These are phyloP conservation scores for Mortierella hygrophila DNA, from an alignment of 192 early-diverging fungal species.

Conservation along the genomic window DNA sequence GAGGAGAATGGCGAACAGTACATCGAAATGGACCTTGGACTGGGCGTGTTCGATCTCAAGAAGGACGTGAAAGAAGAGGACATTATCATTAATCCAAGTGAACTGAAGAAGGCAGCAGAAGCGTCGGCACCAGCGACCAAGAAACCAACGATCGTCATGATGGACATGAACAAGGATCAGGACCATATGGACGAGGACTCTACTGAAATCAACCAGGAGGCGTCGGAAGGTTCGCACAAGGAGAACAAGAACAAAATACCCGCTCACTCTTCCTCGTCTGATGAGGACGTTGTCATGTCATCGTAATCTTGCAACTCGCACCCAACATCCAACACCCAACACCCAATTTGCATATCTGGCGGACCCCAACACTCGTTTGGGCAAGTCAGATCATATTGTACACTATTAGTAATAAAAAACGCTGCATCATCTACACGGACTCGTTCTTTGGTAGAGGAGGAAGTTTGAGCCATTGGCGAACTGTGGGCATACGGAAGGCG, in stretches of 20 bases:
- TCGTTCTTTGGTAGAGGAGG: slow-evolving; percentile 30
- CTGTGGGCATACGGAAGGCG: slow-evolving; percentile 60
- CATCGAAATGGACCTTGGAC: slow-evolving; percentile 68
- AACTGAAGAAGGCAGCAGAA: not conserved
- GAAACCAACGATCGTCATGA: slow-evolving; percentile 48
- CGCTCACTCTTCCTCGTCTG: not conserved
- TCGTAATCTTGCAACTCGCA: not conserved
- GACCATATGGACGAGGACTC: not conserved
- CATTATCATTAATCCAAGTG: slow-evolving; percentile 40
- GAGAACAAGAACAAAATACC: slow-evolving; percentile 29
- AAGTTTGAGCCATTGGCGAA: slow-evolving; percentile 50
- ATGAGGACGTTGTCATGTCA: slow-evolving; percentile 41
- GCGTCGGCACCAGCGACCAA: not conserved
- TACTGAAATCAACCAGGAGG: slow-evolving; percentile 23
- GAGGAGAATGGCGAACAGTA: slow-evolving; percentile 63
- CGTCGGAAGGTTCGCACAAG: slow-evolving; percentile 6
- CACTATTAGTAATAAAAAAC: slow-evolving; percentile 21
- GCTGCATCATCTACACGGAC: slow-evolving; percentile 9
- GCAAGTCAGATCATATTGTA: slow-evolving; percentile 17
- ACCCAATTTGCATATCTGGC: not conserved
- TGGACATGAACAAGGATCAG: slow-evolving; percentile 40
- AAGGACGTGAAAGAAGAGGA: slow-evolving; percentile 52
- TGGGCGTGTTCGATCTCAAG: slow-evolving; percentile 63
- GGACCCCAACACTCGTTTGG: not conserved
- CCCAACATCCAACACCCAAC: not conserved